phyloP scores from a whole-genome alignment of 768 basidiomycete species.

The Collybiopsis confluens region DNA sequence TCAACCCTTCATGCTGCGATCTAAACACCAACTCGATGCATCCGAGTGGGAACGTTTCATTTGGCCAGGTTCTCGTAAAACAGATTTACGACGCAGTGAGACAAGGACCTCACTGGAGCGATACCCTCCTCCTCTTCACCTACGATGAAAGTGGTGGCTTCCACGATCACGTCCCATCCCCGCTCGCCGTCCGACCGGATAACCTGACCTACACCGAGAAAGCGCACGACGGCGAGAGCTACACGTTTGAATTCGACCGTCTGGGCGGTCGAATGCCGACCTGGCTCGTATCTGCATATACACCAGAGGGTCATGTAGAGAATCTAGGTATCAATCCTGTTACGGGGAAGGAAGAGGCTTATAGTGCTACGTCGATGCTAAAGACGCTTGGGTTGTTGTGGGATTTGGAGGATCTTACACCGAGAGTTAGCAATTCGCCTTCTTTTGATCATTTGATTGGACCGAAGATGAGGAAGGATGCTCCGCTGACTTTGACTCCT shows the following conservation, averaged over 20 bases:
- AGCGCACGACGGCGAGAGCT: slow-evolving; percentile 16
- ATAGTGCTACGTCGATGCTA: slow-evolving; percentile 16
- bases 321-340: slow-evolving; percentile 19
- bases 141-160: slow-evolving; percentile 30
- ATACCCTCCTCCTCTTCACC: slow-evolving; percentile 26
- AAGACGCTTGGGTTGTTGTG: slow-evolving; percentile 18
- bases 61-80: slow-evolving; percentile 25
- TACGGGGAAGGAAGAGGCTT: slow-evolving; percentile 14
- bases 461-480: slow-evolving; percentile 9
- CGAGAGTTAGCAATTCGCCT: slow-evolving; percentile 14
- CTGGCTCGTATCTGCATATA: slow-evolving; percentile 20
- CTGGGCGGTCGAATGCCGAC: slow-evolving; percentile 26
- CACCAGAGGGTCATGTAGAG: slow-evolving; percentile 18
- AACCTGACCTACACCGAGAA: slow-evolving; percentile 22
- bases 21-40: slow-evolving; percentile 19
- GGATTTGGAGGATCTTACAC: slow-evolving; percentile 16
- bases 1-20: slow-evolving; percentile 23
- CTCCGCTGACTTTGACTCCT: slow-evolving; percentile 2
- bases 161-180: slow-evolving; percentile 28
- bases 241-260: slow-evolving; percentile 24
- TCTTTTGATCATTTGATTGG: slow-evolving; percentile 18
- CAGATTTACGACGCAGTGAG: slow-evolving; percentile 27
- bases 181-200: slow-evolving; percentile 22
- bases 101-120: slow-evolving; percentile 22
- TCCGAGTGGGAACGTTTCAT: slow-evolving; percentile 19